Evolutionary conservation across 2,329 filamentous ascomycete genomes (phyloP).

Genomic region (Apiospora sp.): DNA sequence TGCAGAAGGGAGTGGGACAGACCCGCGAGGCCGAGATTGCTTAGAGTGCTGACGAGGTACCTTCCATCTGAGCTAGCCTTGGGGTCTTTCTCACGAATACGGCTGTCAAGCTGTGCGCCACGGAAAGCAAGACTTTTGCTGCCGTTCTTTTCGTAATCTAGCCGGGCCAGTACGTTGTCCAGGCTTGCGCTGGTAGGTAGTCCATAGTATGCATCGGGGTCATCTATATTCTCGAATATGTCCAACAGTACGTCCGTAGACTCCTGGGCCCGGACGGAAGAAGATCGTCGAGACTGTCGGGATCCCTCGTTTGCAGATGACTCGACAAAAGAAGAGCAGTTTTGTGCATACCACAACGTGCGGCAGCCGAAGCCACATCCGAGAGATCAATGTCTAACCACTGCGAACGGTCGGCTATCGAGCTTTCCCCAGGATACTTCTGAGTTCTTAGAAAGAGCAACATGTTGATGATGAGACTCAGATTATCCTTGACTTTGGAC

Average conservation of each 20-base stretch:
- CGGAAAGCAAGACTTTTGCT: slow-evolving; percentile 88
- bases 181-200: slow-evolving; percentile 81
- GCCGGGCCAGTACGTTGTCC: slow-evolving; percentile 76
- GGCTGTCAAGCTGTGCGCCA: slow-evolving; percentile 88
- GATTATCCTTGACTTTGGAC: slow-evolving; percentile 62
- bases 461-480: slow-evolving; percentile 77
- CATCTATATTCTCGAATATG: slow-evolving; percentile 92
- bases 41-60: slow-evolving; percentile 78
- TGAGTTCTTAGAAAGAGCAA: slow-evolving; percentile 91
- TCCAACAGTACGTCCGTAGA: slow-evolving; percentile 75
- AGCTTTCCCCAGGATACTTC: slow-evolving; percentile 75
- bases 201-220: slow-evolving; percentile 96
- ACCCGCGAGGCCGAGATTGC: slow-evolving; percentile 83
- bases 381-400: slow-evolving; percentile 89
- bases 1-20: slow-evolving; percentile 83
- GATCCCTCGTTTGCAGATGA: slow-evolving; percentile 59
- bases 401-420: slow-evolving; percentile 77
- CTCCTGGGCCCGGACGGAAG: slow-evolving; percentile 59
- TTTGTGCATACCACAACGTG: slow-evolving; percentile 84
- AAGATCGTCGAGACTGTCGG: slow-evolving; percentile 72
- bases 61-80: slow-evolving; percentile 67
- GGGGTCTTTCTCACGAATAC: slow-evolving; percentile 70
- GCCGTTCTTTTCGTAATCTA: slow-evolving; percentile 91
- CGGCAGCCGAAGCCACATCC: slow-evolving; percentile 74
- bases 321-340: slow-evolving; percentile 84